Base-by-base conservation (phyloP, 2,329 filamentous ascomycete species). In the Pseudocercospora crystallina region DNA sequence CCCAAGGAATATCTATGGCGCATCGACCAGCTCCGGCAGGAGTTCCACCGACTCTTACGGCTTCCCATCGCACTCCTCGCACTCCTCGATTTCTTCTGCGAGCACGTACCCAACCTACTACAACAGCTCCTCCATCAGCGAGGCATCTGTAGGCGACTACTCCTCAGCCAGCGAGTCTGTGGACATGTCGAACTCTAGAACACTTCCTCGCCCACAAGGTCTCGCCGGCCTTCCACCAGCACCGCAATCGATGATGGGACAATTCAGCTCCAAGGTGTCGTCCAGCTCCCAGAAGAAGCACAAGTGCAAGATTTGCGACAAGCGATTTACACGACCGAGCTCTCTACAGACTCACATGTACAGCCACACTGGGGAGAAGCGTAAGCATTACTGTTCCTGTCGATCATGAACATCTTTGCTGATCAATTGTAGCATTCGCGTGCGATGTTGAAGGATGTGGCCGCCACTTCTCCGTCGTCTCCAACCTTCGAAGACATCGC, bases 241-340 rank as follows among this genome's bases (percentile, higher is more conserved):
- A 13, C 91, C 90, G 1, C 89, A 95, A 68, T 95, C 91, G 0
- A 96, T 99, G 90, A 99, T 99, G 94, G 85, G 90, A 45, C 91
- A 95, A 65, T 97, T 97, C 76, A 96, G 89, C 73, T 96, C 92
- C 57, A 96, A 96, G 74, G 86, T 96, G 45, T 91, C 90, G 0
- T 91, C 89, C 13, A 96, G 90, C 74, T 94, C 92, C 8, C 90
- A 96, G 69, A 97, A 97, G 84, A 97, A 97, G 80, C 94, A 97
- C 77, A 96, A 96, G 78, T 97, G 92, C 82, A 96, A 96, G 76
- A 89, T 97, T 53, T 97, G 92, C 77, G 92, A 96, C 73, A 96
- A 97, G 80, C 85, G 92, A 37, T 97, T 97, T 71, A 96, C 92
- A 2, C 83, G 92, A 47, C 92, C 92, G 1, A 96, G 90, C 68